Evolutionary conservation across 352 stramenopile species (phyloP), one percentile per base, ranked within the genome.

Genomic region (Phytopythium ostracodes): DNA sequence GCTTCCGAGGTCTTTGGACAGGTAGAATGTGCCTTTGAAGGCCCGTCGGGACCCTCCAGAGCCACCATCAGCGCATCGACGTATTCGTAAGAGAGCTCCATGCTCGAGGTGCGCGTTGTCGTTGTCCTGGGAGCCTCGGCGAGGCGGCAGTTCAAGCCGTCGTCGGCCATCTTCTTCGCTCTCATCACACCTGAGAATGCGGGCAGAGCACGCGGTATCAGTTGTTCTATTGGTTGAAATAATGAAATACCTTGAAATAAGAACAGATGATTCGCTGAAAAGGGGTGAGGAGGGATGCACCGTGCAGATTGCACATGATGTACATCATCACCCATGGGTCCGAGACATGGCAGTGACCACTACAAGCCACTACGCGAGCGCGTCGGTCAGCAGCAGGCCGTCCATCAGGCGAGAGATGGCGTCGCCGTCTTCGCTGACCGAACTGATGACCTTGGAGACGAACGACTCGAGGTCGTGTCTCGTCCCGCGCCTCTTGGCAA

Each of bases 391-490:
- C 2, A 58, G 33, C 33, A 60, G 24, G 3, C 54, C 54, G 27
- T 60, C 38, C 54, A 60, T 60, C 4, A 60, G 54, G 1, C 54
- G 38, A 1, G 54, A 36, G 36, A 60, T 60, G 22, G 24, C 54
- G 36, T 60, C 54, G 7, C 54, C 54, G 36, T 60, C 54, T 3
- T 60, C 36, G 54, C 2, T 36, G 54, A 42, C 54, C 15, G 25
- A 24, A 11, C 24, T 38, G 20, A 60, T 46, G 24, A 60, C 54
- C 11, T 22, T 15, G 10, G 35, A 49, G 54, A 60, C 54, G 27
- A 60, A 51, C 24, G 36, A 31, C 22, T 46, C 54, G 8, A 51
- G 15, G 29, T 60, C 54, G 20, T 27, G 40, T 22, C 38, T 27
- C 25, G 17, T 4, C 38, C 20, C n/a, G 10, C 27, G 25, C 11